These are phyloP conservation scores for Ogataea minuta DNA, from an alignment of 805 yeast genomes.

Conservation along the genomic window DNA sequence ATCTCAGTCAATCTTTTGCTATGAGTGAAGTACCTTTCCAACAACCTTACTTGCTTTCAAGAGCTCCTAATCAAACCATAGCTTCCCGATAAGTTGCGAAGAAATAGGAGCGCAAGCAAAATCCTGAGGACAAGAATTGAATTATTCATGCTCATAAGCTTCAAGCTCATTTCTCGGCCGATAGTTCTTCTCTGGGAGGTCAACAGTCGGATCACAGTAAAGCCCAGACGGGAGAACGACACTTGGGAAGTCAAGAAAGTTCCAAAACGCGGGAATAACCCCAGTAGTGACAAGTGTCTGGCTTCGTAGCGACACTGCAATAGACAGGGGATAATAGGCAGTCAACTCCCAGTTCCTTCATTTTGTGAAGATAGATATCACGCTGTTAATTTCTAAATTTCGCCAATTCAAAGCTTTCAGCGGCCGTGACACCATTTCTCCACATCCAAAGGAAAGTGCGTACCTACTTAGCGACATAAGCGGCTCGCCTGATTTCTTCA, in stretches of 20 bases:
- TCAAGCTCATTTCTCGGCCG: slow-evolving; percentile 47
- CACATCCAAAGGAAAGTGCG: slow-evolving; percentile 50
- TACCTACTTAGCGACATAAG: slow-evolving; percentile 59
- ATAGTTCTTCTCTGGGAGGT: slow-evolving; percentile 42
- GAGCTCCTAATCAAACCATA: too few species aligned
- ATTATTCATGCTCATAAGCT: slow-evolving; percentile 41
- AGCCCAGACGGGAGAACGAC: slow-evolving; percentile 62
- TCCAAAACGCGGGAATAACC: slow-evolving; percentile 75
- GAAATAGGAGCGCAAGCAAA: too few species aligned
- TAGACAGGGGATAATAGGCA: slow-evolving; percentile 66
- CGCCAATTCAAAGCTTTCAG: slow-evolving; percentile 51
- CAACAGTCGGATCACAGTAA: slow-evolving; percentile 49
- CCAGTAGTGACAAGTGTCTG: slow-evolving; percentile 59
- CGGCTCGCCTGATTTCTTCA: slow-evolving; percentile 68
- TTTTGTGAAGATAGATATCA: slow-evolving; percentile 50
- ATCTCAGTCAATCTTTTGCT: too few species aligned
- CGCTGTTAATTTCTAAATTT: slow-evolving; percentile 54
- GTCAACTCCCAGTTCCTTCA: slow-evolving; percentile 56
- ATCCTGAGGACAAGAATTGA: too few species aligned
- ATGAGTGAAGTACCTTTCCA: too few species aligned
- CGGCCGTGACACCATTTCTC: too few species aligned
- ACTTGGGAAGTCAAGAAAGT: slow-evolving; percentile 67
- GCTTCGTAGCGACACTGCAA: slow-evolving; percentile 62
- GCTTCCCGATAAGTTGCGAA: too few species aligned
- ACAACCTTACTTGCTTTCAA: too few species aligned